Evolutionary conservation across 2,329 filamentous ascomycete genomes (phyloP).

Genomic region (Claviceps cyperi): DNA sequence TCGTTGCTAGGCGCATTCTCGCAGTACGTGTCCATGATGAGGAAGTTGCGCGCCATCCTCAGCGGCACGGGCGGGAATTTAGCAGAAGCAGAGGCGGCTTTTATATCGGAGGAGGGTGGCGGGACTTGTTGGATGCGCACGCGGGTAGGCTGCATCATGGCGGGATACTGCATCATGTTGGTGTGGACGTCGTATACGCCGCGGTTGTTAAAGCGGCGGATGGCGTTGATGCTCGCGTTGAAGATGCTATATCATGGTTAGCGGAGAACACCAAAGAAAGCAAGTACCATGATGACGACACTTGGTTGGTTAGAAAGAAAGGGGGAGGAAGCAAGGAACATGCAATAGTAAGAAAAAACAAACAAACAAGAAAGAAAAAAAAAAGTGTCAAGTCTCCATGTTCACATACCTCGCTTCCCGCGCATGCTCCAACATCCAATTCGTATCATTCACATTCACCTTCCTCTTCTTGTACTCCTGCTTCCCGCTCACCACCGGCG

Average conservation of each 20-base stretch:
- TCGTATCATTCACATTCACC: conserved; percentile 79
- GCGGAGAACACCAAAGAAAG: too few relatives aligned
- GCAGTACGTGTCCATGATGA: conserved; percentile 39
- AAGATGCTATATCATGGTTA: conserved; percentile 47
- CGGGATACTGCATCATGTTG: conserved; percentile 78
- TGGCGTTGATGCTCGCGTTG: conserved; percentile 58
- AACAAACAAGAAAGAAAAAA: not conserved
- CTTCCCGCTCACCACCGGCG: conserved; percentile 64
- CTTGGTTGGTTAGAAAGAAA: too few relatives aligned
- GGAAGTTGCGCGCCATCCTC: conserved; percentile 40
- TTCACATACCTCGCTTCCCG: conserved; percentile 65
- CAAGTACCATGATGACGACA: too few relatives aligned
- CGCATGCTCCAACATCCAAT: conserved; percentile 95
- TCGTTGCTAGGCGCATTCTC: conserved; percentile 36
- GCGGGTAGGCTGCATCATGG: conserved; percentile 78
- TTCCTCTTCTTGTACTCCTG: conserved; percentile 69
- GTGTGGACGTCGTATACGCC: conserved; percentile 92
- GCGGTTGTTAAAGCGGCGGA: conserved; percentile 52
- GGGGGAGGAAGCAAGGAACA: not conserved
- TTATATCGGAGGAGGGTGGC: conserved; percentile 21
- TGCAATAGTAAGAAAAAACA: not conserved
- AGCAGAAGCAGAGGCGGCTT: conserved; percentile 9
- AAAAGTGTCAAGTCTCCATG: not conserved
- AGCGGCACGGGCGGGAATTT: conserved; percentile 34
- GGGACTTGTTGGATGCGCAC: conserved; percentile 62